Evolutionary conservation across 495 filamentous ascomycete genomes (phyloP).

Genomic region (Entonaema liquescens): DNA sequence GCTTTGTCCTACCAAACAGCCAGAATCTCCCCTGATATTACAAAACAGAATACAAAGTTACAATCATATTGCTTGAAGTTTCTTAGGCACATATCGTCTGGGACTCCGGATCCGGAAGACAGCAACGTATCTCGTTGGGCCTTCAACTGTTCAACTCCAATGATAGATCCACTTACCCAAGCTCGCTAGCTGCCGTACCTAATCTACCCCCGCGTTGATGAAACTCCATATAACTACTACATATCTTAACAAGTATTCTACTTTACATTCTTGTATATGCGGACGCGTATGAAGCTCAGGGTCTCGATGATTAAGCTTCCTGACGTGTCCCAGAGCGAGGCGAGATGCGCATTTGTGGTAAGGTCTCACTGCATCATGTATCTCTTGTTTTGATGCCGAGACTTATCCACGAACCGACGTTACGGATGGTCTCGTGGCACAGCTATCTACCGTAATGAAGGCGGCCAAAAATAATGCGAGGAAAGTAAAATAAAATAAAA

Average conservation of each 20-base stretch:
- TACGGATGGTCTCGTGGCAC: constrained; percentile 41
- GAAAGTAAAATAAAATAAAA: neutral
- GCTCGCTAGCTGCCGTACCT: constrained; percentile 22
- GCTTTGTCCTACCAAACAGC: constrained; percentile 3
- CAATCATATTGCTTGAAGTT: constrained; percentile 4
- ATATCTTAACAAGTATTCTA: constrained; percentile 9
- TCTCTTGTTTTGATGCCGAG: constrained; percentile 35
- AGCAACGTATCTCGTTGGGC: neutral
- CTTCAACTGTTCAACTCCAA: constrained; percentile 2
- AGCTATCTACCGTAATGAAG: constrained; percentile 30
- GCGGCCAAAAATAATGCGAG: constrained; percentile 12
- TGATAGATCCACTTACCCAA: neutral
- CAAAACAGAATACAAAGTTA: constrained; percentile 10
- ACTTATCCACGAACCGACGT: constrained; percentile 40
- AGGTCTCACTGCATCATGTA: constrained; percentile 44
- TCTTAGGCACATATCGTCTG: constrained; percentile 3
- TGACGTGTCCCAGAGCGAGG: constrained; percentile 39
- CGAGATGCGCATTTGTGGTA: constrained; percentile 37
- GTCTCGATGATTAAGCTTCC: constrained; percentile 37
- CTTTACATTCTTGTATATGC: constrained; percentile 10
- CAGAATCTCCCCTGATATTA: constrained; percentile 6
- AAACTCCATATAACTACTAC: neutral
- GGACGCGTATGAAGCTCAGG: constrained; percentile 14
- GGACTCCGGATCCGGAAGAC: constrained; percentile 5
- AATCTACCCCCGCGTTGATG: constrained; percentile 12